phyloP scores from a whole-genome alignment of 2,329 filamentous ascomycete genomes.

The Penicillium sp. region DNA sequence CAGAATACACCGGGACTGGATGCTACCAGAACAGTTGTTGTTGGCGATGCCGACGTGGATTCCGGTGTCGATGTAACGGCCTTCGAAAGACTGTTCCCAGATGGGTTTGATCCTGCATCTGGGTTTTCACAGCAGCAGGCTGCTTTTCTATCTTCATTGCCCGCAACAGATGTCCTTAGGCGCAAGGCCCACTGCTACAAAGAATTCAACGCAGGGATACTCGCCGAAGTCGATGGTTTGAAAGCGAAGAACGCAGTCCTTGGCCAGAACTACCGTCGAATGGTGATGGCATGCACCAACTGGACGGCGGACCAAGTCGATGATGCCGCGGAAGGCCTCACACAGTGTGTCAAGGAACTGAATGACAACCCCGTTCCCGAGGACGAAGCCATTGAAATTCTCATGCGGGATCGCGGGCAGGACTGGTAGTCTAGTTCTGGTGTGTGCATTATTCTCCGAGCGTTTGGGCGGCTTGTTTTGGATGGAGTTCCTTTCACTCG shows the following conservation, averaged over 20 bases:
- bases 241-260: slow-evolving; percentile 77
- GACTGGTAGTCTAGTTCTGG: slow-evolving; percentile 36
- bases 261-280: slow-evolving; percentile 80
- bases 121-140: slow-evolving; percentile 41
- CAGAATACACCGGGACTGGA: slow-evolving; percentile 47
- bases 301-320: slow-evolving; percentile 77
- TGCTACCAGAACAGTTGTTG: slow-evolving; percentile 44
- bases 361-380: slow-evolving; percentile 60
- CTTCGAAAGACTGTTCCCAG: slow-evolving; percentile 38
- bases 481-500: slow-evolving; percentile 22
- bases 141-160: slow-evolving; percentile 51
- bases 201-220: slow-evolving; percentile 63
- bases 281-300: slow-evolving; percentile 81
- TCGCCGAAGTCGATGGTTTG: slow-evolving; percentile 65
- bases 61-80: slow-evolving; percentile 36
- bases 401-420: slow-evolving; percentile 46
- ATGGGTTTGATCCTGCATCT: slow-evolving; percentile 41
- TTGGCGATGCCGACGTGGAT: slow-evolving; percentile 50
- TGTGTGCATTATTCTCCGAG: slow-evolving; percentile 16
- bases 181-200: slow-evolving; percentile 68
- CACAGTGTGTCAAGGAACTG: slow-evolving; percentile 72
- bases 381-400: slow-evolving; percentile 44
- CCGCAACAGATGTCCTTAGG: slow-evolving; percentile 59
- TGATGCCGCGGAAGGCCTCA: slow-evolving; percentile 69
- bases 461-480: slow-evolving; percentile 18